Evolutionary conservation across 2,329 filamentous ascomycete genomes (phyloP).

Genomic region (Cladophialophora psammophila): DNA sequence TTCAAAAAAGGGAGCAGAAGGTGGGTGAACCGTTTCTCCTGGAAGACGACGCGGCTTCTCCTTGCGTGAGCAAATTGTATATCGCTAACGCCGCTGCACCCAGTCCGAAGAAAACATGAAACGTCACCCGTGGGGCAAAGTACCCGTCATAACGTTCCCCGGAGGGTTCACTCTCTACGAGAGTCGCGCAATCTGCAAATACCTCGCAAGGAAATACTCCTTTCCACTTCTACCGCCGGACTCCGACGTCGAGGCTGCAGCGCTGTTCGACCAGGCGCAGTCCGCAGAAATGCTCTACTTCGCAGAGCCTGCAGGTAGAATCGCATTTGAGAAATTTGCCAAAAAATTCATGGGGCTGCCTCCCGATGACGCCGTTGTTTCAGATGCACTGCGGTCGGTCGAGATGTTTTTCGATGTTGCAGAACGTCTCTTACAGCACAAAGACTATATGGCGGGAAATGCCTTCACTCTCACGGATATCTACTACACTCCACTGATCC

Average conservation of each 20-base stretch:
- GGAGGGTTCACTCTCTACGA: constrained; percentile 57
- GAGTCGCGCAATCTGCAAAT: constrained; percentile 58
- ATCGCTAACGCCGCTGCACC: constrained; percentile 40
- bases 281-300: constrained; percentile 55
- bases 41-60: constrained; percentile 36
- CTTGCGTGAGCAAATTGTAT: constrained; percentile 24
- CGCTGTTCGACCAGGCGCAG: constrained; percentile 56
- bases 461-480: constrained; percentile 56
- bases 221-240: constrained; percentile 53
- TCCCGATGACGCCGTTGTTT: constrained; percentile 52
- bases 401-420: constrained; percentile 55
- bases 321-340: constrained; percentile 56
- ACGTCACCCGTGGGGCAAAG: constrained; percentile 55
- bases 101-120: constrained; percentile 49
- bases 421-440: constrained; percentile 50
- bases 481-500: constrained; percentile 57
- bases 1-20: constrained; percentile 54
- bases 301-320: constrained; percentile 52
- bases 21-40: constrained; percentile 41
- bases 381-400: constrained; percentile 48
- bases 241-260: constrained; percentile 51
- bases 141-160: constrained; percentile 51
- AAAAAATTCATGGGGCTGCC: constrained; percentile 55
- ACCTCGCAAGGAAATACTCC: constrained; percentile 56
- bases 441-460: constrained; percentile 56